Evolutionary conservation across 352 stramenopile genomes (phyloP).

Genomic region (Blastocystis sp.): DNA sequence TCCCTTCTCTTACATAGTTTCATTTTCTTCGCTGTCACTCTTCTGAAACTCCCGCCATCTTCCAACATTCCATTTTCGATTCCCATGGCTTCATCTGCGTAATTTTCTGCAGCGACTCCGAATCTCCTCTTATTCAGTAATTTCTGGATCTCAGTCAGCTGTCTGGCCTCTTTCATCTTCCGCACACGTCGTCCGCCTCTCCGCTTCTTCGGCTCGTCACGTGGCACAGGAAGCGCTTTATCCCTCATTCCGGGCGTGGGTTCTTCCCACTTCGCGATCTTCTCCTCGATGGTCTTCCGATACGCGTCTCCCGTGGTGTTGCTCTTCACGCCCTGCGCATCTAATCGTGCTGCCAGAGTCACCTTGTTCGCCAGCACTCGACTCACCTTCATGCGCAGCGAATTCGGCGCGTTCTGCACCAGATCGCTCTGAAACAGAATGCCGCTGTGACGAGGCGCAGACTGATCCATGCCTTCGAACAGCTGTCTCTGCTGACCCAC

Average conservation of each 20-base stretch:
- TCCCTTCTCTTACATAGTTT: slow-evolving; percentile 50
- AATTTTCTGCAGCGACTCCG: slow-evolving; percentile 83
- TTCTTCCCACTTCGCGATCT: slow-evolving; percentile 94
- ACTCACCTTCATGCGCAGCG: slow-evolving; percentile 84
- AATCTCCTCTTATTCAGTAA: slow-evolving; percentile 91
- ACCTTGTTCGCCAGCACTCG: slow-evolving; percentile 79
- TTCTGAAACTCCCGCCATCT: slow-evolving; percentile 61
- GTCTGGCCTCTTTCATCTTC: slow-evolving; percentile 90
- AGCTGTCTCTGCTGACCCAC: slow-evolving; percentile 59
- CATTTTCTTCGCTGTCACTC: slow-evolving; percentile 55
- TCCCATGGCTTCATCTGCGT: slow-evolving; percentile 96
- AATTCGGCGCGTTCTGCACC: slow-evolving; percentile 78
- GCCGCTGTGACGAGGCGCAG: slow-evolving; percentile 73
- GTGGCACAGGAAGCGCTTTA: slow-evolving; percentile 88
- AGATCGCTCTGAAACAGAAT: slow-evolving; percentile 86
- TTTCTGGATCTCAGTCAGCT: slow-evolving; percentile 92
- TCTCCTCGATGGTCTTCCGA: slow-evolving; percentile 78
- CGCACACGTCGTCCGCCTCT: slow-evolving; percentile 81
- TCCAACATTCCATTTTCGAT: slow-evolving; percentile 82
- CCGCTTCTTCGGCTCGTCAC: slow-evolving; percentile 87
- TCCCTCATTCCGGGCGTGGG: slow-evolving; percentile 89
- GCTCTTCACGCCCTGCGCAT: slow-evolving; percentile 74
- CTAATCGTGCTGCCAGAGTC: slow-evolving; percentile 81
- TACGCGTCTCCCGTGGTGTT: slow-evolving; percentile 74
- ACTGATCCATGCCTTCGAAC: slow-evolving; percentile 66